Conservation (phyloP, 352 stramenopile genomes). For the Phytophthora litchii region DNA sequence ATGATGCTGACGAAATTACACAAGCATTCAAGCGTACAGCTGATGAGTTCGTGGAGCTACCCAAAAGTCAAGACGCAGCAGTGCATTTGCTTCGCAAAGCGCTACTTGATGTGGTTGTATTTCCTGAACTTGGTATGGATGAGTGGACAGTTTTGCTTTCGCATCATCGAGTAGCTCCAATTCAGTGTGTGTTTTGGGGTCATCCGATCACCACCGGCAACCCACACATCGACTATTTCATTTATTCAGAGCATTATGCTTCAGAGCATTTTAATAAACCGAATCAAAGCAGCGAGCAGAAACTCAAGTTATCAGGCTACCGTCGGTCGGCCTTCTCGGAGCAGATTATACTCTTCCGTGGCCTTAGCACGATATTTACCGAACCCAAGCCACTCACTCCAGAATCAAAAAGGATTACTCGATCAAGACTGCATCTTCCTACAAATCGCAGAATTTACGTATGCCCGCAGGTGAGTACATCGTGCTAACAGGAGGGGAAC, state of each 20-base stretch:
- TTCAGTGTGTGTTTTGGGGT: conserved; percentile 88
- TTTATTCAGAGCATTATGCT: conserved; percentile 66
- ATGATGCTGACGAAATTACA: conserved; percentile 51
- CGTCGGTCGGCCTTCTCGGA: conserved; percentile 60
- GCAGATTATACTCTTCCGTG: conserved; percentile 69
- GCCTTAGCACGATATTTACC: conserved; percentile 67
- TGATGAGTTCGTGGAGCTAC: conserved; percentile 57
- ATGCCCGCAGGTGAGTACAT: conserved; percentile 48
- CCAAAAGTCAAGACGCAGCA: conserved; percentile 37
- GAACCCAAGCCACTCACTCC: conserved; percentile 25
- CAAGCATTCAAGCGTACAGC: conserved; percentile 42
- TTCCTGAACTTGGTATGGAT: conserved; percentile 87
- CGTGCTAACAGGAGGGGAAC: neutral
- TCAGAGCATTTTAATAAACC: conserved; percentile 29
- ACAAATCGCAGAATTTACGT: conserved; percentile 53
- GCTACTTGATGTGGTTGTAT: conserved; percentile 81
- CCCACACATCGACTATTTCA: conserved; percentile 84
- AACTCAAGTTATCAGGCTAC: conserved; percentile 27
- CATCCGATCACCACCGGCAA: conserved; percentile 83
- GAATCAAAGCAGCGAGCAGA: neutral
- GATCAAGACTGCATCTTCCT: conserved; percentile 47
- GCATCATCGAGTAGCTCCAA: conserved; percentile 71
- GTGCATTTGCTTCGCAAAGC: conserved; percentile 46
- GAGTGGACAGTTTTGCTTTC: conserved; percentile 69
- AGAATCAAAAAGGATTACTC: conserved; percentile 29